These are phyloP conservation scores for Histomonas meleagridis DNA, from an alignment of 208 protist species.

Conservation along the genomic window DNA sequence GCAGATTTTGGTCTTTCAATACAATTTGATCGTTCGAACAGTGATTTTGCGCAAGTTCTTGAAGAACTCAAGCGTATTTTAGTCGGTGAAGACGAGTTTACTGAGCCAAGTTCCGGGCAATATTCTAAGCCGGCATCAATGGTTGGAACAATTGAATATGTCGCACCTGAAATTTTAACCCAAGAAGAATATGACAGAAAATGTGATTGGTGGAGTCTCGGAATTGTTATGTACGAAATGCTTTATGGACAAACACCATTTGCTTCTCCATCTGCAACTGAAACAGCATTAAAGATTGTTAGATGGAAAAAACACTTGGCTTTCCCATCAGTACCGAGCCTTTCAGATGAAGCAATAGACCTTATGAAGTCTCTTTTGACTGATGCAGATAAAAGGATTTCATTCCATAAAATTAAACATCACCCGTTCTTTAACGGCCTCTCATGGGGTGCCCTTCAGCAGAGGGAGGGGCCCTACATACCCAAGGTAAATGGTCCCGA, in stretches of 20 bases:
- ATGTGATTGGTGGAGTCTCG: constrained; percentile 62
- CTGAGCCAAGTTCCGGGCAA: too few species aligned
- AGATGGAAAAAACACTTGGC: background rate
- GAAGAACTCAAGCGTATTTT: too few species aligned
- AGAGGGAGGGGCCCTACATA: too few species aligned
- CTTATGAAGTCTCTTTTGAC: background rate
- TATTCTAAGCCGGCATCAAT: too few species aligned
- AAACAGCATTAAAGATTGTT: background rate
- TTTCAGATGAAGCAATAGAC: background rate
- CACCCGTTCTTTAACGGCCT: background rate
- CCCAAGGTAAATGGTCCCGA: too few species aligned
- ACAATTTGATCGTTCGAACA: background rate
- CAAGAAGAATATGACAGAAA: background rate
- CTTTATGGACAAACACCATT: constrained; percentile 62
- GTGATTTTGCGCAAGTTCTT: too few species aligned
- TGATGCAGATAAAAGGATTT: background rate
- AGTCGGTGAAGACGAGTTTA: too few species aligned
- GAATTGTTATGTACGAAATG: constrained; percentile 63
- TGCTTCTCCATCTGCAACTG: background rate
- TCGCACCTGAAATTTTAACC: constrained; percentile 53
- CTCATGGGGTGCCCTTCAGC: too few species aligned
- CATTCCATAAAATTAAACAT: background rate
- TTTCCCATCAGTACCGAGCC: background rate
- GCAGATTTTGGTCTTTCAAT: background rate
- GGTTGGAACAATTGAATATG: constrained; percentile 63